phyloP scores from a whole-genome alignment of 352 stramenopile species.

The Thalassiosira oceanica region DNA sequence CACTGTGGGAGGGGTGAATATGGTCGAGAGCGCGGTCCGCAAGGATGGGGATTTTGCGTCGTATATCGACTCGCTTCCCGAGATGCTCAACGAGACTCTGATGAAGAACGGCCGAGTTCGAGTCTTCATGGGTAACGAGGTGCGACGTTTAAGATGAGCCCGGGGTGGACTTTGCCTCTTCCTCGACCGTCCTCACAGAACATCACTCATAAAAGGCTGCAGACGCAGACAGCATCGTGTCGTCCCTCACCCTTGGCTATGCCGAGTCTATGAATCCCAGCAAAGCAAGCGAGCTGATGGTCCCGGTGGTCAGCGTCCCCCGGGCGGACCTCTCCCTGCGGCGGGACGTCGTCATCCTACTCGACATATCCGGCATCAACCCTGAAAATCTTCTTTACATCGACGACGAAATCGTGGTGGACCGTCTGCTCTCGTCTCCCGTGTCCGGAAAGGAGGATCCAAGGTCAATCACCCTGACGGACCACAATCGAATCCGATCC shows the following conservation, averaged over 20 bases:
- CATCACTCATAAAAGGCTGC: no score
- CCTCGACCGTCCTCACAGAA: no score
- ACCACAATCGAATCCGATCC: conserved; percentile 66
- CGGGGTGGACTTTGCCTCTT: no score
- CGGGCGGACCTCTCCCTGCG: conserved; percentile 54
- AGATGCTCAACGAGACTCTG: no score
- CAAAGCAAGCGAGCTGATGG: conserved; percentile 1
- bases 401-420: conserved; percentile 37
- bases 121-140: no score
- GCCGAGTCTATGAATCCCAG: conserved; percentile 16
- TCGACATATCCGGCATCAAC: conserved; percentile 52
- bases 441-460: not conserved
- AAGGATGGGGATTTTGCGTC: no score
- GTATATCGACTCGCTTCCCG: no score
- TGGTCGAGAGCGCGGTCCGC: no score
- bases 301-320: conserved; percentile 61
- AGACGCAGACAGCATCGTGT: conserved; percentile 76
- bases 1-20: no score
- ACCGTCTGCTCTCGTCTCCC: conserved; percentile 2
- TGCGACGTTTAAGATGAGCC: no score
- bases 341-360: conserved; percentile 57
- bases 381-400: conserved; percentile 44
- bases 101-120: no score
- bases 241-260: conserved; percentile 57
- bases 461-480: conserved; percentile 54